phyloP scores from a whole-genome alignment of 148 eudicot species.

The Gaultheria prostrata region DNA sequence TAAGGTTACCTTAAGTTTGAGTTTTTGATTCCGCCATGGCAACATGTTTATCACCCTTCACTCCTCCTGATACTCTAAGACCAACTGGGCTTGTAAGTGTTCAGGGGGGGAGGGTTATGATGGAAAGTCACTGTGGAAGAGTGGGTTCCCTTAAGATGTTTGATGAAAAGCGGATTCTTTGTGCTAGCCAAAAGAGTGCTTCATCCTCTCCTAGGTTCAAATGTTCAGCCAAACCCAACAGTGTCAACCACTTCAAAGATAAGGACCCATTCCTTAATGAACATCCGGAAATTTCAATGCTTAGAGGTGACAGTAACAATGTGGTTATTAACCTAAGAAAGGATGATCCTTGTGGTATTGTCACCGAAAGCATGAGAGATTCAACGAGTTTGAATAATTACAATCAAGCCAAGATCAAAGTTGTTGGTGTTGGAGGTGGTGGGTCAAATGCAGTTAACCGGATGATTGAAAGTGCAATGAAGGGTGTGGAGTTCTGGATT shows the following conservation, averaged over 20 bases:
- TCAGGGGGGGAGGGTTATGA: constrained; percentile 41
- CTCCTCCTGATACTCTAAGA: constrained; percentile 47
- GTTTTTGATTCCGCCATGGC: constrained; percentile 40
- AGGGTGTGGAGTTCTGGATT: constrained; percentile 97
- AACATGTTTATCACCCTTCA: constrained; percentile 43
- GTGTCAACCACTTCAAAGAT: constrained; percentile 43
- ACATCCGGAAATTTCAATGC: constrained; percentile 87
- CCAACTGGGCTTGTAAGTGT: constrained; percentile 49
- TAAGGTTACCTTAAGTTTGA: not conserved
- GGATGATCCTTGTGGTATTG: constrained; percentile 52
- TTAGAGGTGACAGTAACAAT: constrained; percentile 71
- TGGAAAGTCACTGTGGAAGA: constrained; percentile 28
- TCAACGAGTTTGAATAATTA: constrained; percentile 35
- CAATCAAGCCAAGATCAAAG: constrained; percentile 90
- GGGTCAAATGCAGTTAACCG: constrained; percentile 99
- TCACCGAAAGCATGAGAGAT: constrained; percentile 54
- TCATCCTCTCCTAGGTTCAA: constrained; percentile 38
- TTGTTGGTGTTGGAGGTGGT: constrained; percentile 97
- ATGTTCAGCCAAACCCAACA: constrained; percentile 59
- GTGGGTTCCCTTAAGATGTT: constrained; percentile 33
- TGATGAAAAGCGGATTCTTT: constrained; percentile 43
- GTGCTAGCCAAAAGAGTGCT: constrained; percentile 25
- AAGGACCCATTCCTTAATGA: constrained; percentile 77
- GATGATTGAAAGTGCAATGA: constrained; percentile 92
- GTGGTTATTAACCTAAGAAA: constrained; percentile 36